Evolutionary conservation across 768 basidiomycete genomes (phyloP).

Genomic region (Rhizopogon salebrosus): DNA sequence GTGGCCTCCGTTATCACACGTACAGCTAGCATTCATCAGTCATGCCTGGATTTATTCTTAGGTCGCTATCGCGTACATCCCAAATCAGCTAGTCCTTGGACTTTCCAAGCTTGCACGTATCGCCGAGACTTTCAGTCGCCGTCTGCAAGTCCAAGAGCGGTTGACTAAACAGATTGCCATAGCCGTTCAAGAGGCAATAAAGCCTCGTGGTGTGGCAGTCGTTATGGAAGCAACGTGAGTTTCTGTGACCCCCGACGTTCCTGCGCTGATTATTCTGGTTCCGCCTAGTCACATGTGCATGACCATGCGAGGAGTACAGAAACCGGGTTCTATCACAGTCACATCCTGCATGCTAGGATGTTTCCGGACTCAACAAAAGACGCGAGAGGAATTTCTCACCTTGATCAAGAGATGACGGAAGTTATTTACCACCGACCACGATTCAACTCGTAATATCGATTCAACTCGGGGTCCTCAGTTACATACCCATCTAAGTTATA

Average conservation of each 20-base stretch:
- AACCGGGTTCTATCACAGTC: conserved; percentile 91
- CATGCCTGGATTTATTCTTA: conserved; percentile 28
- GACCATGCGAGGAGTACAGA: conserved; percentile 99
- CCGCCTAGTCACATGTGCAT: conserved; percentile 85
- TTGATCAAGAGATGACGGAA: conserved; percentile 52
- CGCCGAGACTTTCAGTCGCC: conserved; percentile 93
- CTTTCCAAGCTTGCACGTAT: conserved; percentile 95
- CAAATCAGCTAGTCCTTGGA: conserved; percentile 89
- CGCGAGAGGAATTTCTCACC: conserved; percentile 92
- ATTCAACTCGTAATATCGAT: conserved; percentile 44
- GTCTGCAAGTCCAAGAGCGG: conserved; percentile 96
- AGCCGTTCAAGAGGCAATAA: conserved; percentile 97
- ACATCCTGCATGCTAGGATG: conserved; percentile 98
- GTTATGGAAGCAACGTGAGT: conserved; percentile 98
- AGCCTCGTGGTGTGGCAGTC: conserved; percentile 95
- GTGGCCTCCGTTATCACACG: conserved; percentile 18
- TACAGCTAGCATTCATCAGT: conserved; percentile 14
- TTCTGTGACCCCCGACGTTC: conserved; percentile 5
- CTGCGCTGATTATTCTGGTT: conserved; percentile 8
- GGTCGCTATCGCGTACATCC: conserved; percentile 98
- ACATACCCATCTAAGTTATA: conserved; percentile 14
- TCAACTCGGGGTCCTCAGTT: conserved; percentile 25
- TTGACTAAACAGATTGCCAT: conserved; percentile 96
- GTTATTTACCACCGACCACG: conserved; percentile 20
- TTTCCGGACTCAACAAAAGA: conserved; percentile 98